Percentiles rank a stretch among this genome's conserved stretches.
Conservation (phyloP, 179 eudicot species). For the Spergularia azorica region DNA sequence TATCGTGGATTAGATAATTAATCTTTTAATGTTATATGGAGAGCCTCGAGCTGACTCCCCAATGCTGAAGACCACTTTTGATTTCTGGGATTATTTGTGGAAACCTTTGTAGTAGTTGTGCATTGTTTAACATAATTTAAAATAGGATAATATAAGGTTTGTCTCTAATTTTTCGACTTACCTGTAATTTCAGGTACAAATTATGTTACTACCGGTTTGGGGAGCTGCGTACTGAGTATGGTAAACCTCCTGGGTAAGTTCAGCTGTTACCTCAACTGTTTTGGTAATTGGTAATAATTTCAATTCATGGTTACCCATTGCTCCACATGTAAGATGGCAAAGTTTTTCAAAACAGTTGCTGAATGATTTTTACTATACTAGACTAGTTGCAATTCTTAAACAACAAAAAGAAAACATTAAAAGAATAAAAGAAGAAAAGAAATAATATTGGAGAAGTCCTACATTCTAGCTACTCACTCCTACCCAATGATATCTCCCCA, state of each 20-base stretch:
- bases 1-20: neutral
- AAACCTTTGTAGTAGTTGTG: neutral
- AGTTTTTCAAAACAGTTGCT: neutral
- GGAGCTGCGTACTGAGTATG: slow-evolving; percentile 52
- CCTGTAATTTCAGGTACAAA: slow-evolving; percentile 41
- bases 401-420: too few species aligned
- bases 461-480: too few species aligned
- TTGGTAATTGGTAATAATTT: neutral
- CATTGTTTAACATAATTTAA: neutral
- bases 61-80: neutral
- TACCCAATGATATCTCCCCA: too few species aligned
- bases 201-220: slow-evolving; percentile 54
- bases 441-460: too few species aligned
- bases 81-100: neutral
- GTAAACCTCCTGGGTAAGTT: slow-evolving; percentile 56
- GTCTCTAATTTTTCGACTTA: slow-evolving; percentile 16
- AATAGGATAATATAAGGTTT: neutral
- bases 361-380: neutral
- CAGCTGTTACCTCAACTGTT: neutral
- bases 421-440: too few species aligned
- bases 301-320: neutral
- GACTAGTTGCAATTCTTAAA: neutral
- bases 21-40: neutral
- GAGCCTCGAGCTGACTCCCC: neutral
- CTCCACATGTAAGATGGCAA: neutral